These are phyloP conservation scores for Kluyveromyces marxianus DNA, from an alignment of 1,139 yeast genomes.

Conservation along the genomic window DNA sequence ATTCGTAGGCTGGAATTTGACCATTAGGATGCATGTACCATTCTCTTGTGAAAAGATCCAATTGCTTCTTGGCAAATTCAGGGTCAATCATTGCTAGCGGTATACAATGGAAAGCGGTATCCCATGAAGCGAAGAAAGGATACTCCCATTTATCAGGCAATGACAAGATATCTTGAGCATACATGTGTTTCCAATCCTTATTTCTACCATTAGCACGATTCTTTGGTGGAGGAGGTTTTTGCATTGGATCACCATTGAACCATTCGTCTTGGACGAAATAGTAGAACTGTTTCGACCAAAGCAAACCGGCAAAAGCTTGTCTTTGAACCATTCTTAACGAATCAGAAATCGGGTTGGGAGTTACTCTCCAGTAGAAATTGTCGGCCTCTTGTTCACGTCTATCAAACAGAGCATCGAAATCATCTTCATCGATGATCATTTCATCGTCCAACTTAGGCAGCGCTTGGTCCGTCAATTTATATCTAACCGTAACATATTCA, in stretches of 20 bases:
- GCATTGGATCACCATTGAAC: slow-evolving; percentile 81
- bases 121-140: slow-evolving; percentile 98
- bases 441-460: slow-evolving; percentile 25
- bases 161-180: slow-evolving; percentile 81
- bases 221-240: slow-evolving; percentile 65
- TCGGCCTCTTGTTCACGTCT: slow-evolving; percentile 86
- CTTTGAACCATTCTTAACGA: slow-evolving; percentile 81
- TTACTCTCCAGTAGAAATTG: slow-evolving; percentile 83
- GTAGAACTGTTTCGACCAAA: slow-evolving; percentile 94
- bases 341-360: slow-evolving; percentile 81
- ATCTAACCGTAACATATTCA: slow-evolving; percentile 82
- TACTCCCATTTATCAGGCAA: slow-evolving; percentile 97
- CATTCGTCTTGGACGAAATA: slow-evolving; percentile 83
- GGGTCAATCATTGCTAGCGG: slow-evolving; percentile 96
- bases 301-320: slow-evolving; percentile 89
- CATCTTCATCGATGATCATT: slow-evolving; percentile 66
- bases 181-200: slow-evolving; percentile 83
- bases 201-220: slow-evolving; percentile 81
- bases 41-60: slow-evolving; percentile 81
- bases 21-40: slow-evolving; percentile 99
- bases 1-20: slow-evolving; percentile 96
- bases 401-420: slow-evolving; percentile 65
- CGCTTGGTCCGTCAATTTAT: slow-evolving; percentile 47
- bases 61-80: slow-evolving; percentile 83
- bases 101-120: slow-evolving; percentile 91